Conservation (phyloP, 768 basidiomycete species). For the Lactarius quietus region DNA sequence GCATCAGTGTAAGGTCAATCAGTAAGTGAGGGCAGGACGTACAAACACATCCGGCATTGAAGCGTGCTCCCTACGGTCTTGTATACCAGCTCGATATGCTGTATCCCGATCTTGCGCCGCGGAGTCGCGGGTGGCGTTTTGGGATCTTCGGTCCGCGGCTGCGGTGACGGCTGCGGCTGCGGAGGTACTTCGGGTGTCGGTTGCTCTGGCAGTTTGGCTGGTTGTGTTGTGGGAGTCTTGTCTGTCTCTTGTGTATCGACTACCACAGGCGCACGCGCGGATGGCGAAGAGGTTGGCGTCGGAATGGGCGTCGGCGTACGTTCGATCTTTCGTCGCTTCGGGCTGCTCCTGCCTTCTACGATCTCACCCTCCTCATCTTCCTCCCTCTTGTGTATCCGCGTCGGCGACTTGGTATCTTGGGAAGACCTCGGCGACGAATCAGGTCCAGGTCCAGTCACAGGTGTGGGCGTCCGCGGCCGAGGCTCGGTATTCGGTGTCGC, state of each 20-base stretch:
- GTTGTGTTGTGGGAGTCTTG: not conserved
- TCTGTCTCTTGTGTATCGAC: not conserved
- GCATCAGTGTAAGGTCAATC: too few relatives aligned
- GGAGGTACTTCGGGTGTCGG: not conserved
- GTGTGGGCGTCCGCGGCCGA: not conserved
- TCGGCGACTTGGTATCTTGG: not conserved
- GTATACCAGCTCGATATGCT: constrained; percentile 21
- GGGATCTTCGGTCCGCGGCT: not conserved
- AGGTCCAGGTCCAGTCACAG: not conserved
- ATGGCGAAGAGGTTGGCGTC: not conserved
- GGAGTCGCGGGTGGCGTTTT: not conserved
- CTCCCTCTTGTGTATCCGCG: constrained; percentile 8
- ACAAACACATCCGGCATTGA: constrained; percentile 24
- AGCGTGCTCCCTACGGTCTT: constrained; percentile 10
- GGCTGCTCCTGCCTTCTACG: too few relatives aligned
- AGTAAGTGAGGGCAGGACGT: not conserved
- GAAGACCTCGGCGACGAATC: not conserved
- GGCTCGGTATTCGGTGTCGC: not conserved
- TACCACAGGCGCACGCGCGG: not conserved
- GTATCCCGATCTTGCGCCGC: constrained; percentile 18
- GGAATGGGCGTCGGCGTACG: constrained; percentile 1
- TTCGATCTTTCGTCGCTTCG: constrained; percentile 14
- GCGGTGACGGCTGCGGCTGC: not conserved
- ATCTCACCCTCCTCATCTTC: constrained; percentile 3
- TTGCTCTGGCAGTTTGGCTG: not conserved